A percentile compares a stretch with the other conserved stretches of the same genome.
phyloP scores from a whole-genome alignment of 345 rosid species.

The Eucalyptus pauciflora region DNA sequence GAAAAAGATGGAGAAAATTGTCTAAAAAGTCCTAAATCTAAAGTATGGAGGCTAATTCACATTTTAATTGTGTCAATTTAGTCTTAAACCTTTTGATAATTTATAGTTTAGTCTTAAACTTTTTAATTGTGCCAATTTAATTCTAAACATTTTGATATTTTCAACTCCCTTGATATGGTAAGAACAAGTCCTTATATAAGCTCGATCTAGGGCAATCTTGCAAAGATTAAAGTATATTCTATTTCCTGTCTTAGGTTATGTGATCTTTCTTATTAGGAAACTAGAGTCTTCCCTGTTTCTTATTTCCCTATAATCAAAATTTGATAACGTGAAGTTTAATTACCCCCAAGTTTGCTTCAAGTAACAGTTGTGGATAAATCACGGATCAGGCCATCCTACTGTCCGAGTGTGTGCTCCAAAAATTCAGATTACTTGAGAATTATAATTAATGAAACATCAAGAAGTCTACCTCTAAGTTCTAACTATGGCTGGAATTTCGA shows the following conservation, averaged over 20 bases:
- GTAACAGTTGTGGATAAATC: conserved; percentile 3
- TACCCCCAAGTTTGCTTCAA: not conserved
- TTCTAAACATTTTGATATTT: not conserved
- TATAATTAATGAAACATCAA: not conserved
- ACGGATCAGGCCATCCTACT: conserved; percentile 23
- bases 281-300: not conserved
- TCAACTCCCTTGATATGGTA: not conserved
- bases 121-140: too few relatives aligned
- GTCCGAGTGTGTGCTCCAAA: conserved; percentile 23
- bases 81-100: not conserved
- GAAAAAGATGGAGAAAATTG: not conserved
- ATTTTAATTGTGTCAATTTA: too few relatives aligned
- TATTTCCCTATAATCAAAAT: not conserved
- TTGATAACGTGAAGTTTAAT: not conserved
- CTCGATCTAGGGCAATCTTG: not conserved
- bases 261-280: not conserved
- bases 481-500: not conserved
- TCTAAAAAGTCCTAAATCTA: too few relatives aligned
- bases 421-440: not conserved
- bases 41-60: accelerated
- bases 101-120: accelerated
- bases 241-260: not conserved
- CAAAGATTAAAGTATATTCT: not conserved
- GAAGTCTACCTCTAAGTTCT: not conserved
- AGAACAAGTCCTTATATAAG: not conserved